phyloP scores from a whole-genome alignment of 176 grass and related monocot genomes.

The Pontederia paniculata region DNA sequence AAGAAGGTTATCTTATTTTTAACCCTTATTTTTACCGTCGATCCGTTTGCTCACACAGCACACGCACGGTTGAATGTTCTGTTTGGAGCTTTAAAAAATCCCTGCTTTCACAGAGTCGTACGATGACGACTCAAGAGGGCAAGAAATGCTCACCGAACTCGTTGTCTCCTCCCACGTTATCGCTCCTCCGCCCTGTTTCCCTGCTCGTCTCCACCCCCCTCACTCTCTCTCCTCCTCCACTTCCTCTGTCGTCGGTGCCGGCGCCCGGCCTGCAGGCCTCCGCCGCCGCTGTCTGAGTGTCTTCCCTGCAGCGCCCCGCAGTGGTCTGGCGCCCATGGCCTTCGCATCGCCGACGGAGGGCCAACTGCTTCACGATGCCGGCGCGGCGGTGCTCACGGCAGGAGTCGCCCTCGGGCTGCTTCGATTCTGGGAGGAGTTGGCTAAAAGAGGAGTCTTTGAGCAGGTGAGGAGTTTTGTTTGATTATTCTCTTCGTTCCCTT shows the following conservation, averaged over 20 bases:
- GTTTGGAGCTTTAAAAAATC: no score
- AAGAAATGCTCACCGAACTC: neutral
- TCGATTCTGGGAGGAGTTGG: constrained; percentile 61
- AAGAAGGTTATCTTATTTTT: no score
- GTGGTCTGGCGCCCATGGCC: neutral
- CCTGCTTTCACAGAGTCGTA: no score
- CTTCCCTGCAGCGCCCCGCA: constrained; percentile 14
- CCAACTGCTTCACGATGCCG: constrained; percentile 41
- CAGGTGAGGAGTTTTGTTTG: constrained; percentile 23
- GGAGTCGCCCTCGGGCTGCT: constrained; percentile 37
- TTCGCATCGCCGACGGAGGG: constrained; percentile 26
- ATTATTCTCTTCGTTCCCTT: neutral
- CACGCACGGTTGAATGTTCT: no score
- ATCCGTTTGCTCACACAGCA: no score
- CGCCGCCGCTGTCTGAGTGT: neutral
- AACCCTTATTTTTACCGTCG: no score
- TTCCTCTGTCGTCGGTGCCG: neutral
- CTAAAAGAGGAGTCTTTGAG: constrained; percentile 57
- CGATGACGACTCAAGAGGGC: no score
- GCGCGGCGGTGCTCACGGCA: constrained; percentile 35
- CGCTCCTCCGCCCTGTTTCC: neutral
- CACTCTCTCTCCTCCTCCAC: neutral
- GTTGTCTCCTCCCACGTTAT: neutral
- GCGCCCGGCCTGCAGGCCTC: neutral
- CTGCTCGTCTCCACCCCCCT: neutral